Evolutionary conservation across 2,329 filamentous ascomycete species (phyloP).

Genomic region (Hirsutella rhossiliensis): DNA sequence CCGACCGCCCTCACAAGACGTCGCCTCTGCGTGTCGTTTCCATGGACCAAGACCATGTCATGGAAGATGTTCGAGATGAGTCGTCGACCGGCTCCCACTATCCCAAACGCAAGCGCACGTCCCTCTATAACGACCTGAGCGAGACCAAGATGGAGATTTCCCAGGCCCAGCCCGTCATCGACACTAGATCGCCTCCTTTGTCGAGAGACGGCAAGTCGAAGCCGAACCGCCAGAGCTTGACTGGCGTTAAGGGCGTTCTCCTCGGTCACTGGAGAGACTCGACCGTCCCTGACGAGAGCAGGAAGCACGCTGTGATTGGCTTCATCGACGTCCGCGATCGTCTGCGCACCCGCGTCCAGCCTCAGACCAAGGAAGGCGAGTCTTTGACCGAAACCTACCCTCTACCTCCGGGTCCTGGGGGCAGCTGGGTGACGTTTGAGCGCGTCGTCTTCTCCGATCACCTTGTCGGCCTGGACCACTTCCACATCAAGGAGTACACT

Average conservation of each 20-base stretch:
- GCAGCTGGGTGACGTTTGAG: conserved; percentile 53
- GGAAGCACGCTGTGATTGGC: conserved; percentile 47
- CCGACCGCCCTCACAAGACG: conserved; percentile 23
- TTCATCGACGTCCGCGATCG: conserved; percentile 51
- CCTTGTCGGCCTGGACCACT: conserved; percentile 41
- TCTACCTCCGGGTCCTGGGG: conserved; percentile 45
- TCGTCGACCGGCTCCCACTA: conserved; percentile 26
- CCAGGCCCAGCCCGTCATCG: conserved; percentile 15
- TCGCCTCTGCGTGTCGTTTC: conserved; percentile 21
- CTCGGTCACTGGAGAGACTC: conserved; percentile 53
- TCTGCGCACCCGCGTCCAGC: conserved; percentile 46
- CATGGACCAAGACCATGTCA: conserved; percentile 28
- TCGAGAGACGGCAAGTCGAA: conserved; percentile 12
- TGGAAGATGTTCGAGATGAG: conserved; percentile 29
- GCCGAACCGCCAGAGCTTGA: conserved; percentile 14
- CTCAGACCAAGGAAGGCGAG: conserved; percentile 34
- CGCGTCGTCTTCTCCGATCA: conserved; percentile 46
- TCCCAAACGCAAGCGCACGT: conserved; percentile 44
- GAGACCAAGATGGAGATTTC: conserved; percentile 33
- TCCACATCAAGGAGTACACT: conserved; percentile 51
- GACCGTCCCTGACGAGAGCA: conserved; percentile 29
- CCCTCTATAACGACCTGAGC: conserved; percentile 34
- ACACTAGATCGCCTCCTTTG: conserved; percentile 12
- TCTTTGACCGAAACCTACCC: conserved; percentile 32
- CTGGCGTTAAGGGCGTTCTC: conserved; percentile 31